phyloP scores from a whole-genome alignment of 768 basidiomycete genomes.

The Coprinopsis cinerea region DNA sequence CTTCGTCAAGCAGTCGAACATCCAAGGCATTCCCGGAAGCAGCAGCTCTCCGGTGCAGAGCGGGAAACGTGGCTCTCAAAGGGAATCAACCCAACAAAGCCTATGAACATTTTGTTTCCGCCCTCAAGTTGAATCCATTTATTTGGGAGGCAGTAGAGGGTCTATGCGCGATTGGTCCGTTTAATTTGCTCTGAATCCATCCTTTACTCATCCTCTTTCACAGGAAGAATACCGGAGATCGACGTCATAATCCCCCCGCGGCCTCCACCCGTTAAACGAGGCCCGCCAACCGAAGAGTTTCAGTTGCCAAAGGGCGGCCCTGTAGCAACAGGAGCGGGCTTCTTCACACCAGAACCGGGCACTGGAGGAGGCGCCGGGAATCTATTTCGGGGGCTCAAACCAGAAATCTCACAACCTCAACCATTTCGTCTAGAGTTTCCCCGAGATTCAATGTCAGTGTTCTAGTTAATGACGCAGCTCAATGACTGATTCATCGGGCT shows the following conservation, averaged over 20 bases:
- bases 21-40: constrained; percentile 64
- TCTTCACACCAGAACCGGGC: constrained; percentile 63
- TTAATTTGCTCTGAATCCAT: constrained; percentile 8
- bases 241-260: constrained; percentile 69
- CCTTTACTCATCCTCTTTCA: constrained; percentile 13
- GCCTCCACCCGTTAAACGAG: constrained; percentile 43
- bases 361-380: constrained; percentile 43
- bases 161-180: constrained; percentile 69
- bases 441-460: constrained; percentile 59
- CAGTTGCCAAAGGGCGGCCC: constrained; percentile 40
- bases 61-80: constrained; percentile 71
- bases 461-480: not conserved
- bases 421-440: constrained; percentile 56
- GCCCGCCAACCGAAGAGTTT: constrained; percentile 46
- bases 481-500: constrained; percentile 11
- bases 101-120: constrained; percentile 61
- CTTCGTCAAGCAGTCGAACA: constrained; percentile 46
- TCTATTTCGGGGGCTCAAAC: constrained; percentile 54
- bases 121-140: constrained; percentile 68
- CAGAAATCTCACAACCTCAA: constrained; percentile 42
- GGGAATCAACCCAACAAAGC: constrained; percentile 76
- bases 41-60: constrained; percentile 68
- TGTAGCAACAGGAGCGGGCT: constrained; percentile 58
- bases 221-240: constrained; percentile 66
- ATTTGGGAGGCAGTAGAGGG: constrained; percentile 94